Base-by-base conservation (phyloP, 2,329 filamentous ascomycete species). In the Sclerotinia spermophila region DNA sequence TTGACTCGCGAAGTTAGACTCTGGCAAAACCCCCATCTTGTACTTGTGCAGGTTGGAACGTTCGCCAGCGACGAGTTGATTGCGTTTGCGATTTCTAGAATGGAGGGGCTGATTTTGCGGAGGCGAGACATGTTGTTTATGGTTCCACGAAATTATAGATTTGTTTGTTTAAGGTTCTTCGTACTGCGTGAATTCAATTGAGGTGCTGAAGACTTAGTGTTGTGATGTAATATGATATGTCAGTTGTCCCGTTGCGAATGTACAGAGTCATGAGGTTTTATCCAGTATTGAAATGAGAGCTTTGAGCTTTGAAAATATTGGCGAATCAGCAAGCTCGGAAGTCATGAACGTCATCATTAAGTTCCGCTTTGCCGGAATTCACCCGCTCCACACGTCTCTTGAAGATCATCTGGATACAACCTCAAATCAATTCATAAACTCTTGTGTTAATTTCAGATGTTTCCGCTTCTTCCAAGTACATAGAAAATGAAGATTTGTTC, bases 61-160 rank as follows among this genome's bases (percentile, higher is more conserved):
- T 42, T 21, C 24, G 67, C 58, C 2, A 33, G 55, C 19, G 73
- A 73, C 17, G 72, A 68, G 48, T 77, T 71, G 64, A 78, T 74
- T 55, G 72, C 76, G 42, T 48, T 69, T 48, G 71, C 68, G 51
- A 78, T 72, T 55, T 78, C 75, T 64, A 69, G 71, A 65, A 78
- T 76, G 27, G 72, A 76, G 27, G 76, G 76, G 10, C 77, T 76
- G 33, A 70, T 40, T 13, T 21, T 62, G 44, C 67, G 67, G n/a
- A 69, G 67, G 35, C 61, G 67, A 48, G 67, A 64, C 67, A 69
- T 69, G n/a, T 24, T 40, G 19, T 15, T 44, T 11, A n/a, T 13
- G 35, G 11, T 69, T 11, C 21, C 33, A 10, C 10, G 21, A 1
- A 35, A 24, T 17, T 6, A 1, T 38, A 40, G 5, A 27, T 40